phyloP scores from a whole-genome alignment of 768 basidiomycete species.

The Collybiopsis confluens region DNA sequence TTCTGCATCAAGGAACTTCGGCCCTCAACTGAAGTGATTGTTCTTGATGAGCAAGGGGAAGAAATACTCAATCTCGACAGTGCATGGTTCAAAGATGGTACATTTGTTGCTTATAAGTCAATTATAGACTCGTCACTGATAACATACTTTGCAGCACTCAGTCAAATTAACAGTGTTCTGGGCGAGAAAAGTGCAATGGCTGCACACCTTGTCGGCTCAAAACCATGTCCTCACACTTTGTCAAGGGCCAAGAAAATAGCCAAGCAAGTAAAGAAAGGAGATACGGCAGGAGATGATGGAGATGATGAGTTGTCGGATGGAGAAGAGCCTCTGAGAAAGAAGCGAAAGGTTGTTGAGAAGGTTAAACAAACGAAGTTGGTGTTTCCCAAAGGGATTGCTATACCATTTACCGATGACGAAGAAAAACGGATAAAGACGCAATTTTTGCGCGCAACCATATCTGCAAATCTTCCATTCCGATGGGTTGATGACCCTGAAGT shows the following conservation, averaged over 20 bases:
- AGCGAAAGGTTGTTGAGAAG: neutral
- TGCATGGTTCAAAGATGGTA: neutral
- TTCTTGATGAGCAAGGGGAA: neutral
- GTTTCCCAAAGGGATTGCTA: conserved; percentile 9
- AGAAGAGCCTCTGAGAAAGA: neutral
- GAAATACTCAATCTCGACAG: neutral
- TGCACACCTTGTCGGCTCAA: conserved; percentile 1
- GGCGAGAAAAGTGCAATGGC: conserved; percentile 6
- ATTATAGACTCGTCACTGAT: neutral
- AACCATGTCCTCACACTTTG: neutral
- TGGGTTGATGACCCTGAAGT: conserved; percentile 10
- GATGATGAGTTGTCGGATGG: neutral
- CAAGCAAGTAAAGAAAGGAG: neutral
- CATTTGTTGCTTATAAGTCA: neutral
- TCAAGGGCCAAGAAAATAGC: neutral
- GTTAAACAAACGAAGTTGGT: conserved; percentile 6
- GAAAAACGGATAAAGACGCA: neutral
- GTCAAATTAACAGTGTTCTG: conserved; percentile 9
- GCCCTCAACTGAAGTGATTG: too few species aligned
- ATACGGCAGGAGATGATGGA: neutral
- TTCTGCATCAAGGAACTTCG: neutral
- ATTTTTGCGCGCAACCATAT: conserved; percentile 11
- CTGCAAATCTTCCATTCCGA: conserved; percentile 11
- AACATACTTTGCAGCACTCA: neutral
- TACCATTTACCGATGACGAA: conserved; percentile 8